phyloP scores from a whole-genome alignment of 768 basidiomycete species.

The Cantharellus cinnabarinus region DNA sequence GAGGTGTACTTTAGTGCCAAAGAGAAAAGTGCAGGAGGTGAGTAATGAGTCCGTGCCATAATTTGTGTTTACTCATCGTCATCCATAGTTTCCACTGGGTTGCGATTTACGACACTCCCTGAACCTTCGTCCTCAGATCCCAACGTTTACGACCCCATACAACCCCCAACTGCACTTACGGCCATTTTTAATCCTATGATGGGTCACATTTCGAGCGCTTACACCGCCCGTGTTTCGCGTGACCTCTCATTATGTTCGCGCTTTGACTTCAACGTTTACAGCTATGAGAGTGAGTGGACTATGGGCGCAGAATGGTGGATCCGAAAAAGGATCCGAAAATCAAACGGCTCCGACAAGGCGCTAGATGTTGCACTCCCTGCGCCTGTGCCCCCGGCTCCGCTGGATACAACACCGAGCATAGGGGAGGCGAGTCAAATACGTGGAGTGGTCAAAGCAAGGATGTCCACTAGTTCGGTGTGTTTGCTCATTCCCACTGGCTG shows the following conservation, averaged over 20 bases:
- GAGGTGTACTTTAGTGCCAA: constrained; percentile 88
- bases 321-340: constrained; percentile 21
- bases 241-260: constrained; percentile 75
- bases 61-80: neutral
- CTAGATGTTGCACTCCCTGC: constrained; percentile 3
- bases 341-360: constrained; percentile 6
- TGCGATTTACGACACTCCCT: constrained; percentile 85
- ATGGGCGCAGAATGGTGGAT: constrained; percentile 96
- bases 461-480: constrained; percentile 75
- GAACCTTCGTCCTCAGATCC: constrained; percentile 48
- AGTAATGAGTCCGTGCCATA: constrained; percentile 14
- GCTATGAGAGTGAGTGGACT: constrained; percentile 91
- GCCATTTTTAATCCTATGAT: constrained; percentile 92
- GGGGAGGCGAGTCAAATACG: constrained; percentile 19
- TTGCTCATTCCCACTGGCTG: neutral
- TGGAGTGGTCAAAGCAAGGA: constrained; percentile 76
- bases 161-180: constrained; percentile 87
- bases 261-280: constrained; percentile 93
- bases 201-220: constrained; percentile 80
- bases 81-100: constrained; percentile 63
- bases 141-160: constrained; percentile 25
- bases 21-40: constrained; percentile 82
- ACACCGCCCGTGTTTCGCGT: constrained; percentile 68
- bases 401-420: neutral
- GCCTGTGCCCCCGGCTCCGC: neutral